Percentiles rank a stretch among this genome's conserved stretches.
Conservation (phyloP, 2,329 filamentous ascomycete genomes). For the Hypocrella siamensis region DNA sequence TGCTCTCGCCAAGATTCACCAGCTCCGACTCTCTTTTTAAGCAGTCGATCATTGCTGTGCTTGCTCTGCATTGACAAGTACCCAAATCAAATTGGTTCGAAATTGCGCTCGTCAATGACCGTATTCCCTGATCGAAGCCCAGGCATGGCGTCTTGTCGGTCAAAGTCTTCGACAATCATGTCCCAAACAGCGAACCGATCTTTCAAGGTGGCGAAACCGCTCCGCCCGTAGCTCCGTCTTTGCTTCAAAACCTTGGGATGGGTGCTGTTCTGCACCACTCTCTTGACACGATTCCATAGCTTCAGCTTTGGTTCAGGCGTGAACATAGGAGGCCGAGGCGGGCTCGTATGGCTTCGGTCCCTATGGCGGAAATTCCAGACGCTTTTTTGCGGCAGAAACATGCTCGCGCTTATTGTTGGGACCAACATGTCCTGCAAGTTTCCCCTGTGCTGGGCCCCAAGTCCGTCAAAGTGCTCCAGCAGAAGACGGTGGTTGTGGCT, state of each 20-base stretch:
- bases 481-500: constrained; percentile 28
- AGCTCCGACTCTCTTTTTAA: too few species aligned
- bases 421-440: constrained; percentile 31
- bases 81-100: constrained; percentile 7
- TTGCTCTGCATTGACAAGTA: too few species aligned
- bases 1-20: too few species aligned
- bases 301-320: constrained; percentile 10
- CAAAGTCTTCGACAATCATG: constrained; percentile 19
- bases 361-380: constrained; percentile 33
- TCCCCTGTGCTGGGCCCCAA: constrained; percentile 31
- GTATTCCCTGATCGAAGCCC: constrained; percentile 21
- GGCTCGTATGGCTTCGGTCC: constrained; percentile 5
- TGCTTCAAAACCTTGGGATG: constrained; percentile 4
- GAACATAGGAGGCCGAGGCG: constrained; percentile 9
- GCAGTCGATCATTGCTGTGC: too few species aligned
- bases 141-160: constrained; percentile 17
- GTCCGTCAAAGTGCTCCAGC: constrained; percentile 31
- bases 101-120: constrained; percentile 22
- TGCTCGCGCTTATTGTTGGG: constrained; percentile 36
- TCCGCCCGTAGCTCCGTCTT: not conserved
- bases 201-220: constrained; percentile 9
- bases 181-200: constrained; percentile 21
- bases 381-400: constrained; percentile 33
- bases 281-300: constrained; percentile 3
- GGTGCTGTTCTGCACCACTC: constrained; percentile 6